Base-by-base conservation (phyloP, 176 grass and related monocot genomes). In the Oryza meridionalis region DNA sequence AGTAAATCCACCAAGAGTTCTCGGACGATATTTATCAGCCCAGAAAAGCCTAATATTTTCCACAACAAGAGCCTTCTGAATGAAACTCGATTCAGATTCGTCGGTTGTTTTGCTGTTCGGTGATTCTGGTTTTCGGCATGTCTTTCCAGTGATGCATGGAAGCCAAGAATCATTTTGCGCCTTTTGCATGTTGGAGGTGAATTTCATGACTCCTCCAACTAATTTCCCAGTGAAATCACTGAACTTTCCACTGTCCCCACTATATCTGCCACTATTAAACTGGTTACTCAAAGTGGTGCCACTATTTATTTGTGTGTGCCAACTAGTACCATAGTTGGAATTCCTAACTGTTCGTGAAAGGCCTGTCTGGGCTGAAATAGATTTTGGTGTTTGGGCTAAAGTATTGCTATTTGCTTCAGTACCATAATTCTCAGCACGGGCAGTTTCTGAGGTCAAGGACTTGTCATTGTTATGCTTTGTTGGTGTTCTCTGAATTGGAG, bases 31-130 rank as follows among this genome's bases (percentile, higher is more conserved):
- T 81, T 94, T 91, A 89, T 94, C 89, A 70, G 89, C 86, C 92
- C 92, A 94, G 37, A 94, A 85, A 84, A 78, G 72, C 75, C 80
- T 94, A 72, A 91, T 82, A 71, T 91, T 84, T 71, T 94, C 89
- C 43, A 91, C 16, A 7, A 94, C 89, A 4, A 82, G 38, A 82
- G 92, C 86, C 51, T 91, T 94, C 43, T 82, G 67, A 84, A 94
- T 94, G 26, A 89, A 87, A 84, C 33, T 84, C 65, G 89, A 76
- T 82, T 94, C 92, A 42, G 86, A 76, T 67, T 89, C 86, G 31
- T 89, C 84, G 32, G 64, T 78, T 35, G 27, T 64, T 40, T 68
- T 87, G 75, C 64, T 6, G 59, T 78, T 68, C 29, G 77, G 17
- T 5, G 69, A 70, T 79, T 61, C 81, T 86, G 86, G 65, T 81